Percentiles rank a stretch among this genome's conserved stretches.
phyloP scores from a whole-genome alignment of 1,284 basidiomycete species.

The Peniophora sp. region DNA sequence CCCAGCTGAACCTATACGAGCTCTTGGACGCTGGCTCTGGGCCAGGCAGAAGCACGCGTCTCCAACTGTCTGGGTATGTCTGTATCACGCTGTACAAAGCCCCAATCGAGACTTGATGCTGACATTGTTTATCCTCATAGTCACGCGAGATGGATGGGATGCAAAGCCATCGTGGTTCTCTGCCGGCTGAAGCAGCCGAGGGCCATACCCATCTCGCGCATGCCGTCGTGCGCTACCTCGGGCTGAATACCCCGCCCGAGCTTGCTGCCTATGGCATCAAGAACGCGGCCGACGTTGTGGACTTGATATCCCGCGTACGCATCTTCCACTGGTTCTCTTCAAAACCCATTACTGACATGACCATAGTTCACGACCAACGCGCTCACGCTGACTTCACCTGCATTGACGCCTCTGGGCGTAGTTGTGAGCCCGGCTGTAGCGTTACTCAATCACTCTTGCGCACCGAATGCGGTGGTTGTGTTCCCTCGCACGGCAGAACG shows the following conservation, averaged over 20 bases:
- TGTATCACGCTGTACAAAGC: neutral
- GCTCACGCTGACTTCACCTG: conserved; percentile 74
- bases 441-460: conserved; percentile 87
- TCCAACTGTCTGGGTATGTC: conserved; percentile 53
- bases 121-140: conserved; percentile 29
- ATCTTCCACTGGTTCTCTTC: neutral
- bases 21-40: conserved; percentile 73
- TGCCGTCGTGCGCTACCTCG: conserved; percentile 60
- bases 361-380: conserved; percentile 81
- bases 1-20: conserved; percentile 70
- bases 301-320: conserved; percentile 62
- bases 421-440: conserved; percentile 74
- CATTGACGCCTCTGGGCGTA: conserved; percentile 73
- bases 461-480: conserved; percentile 85
- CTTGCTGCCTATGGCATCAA: conserved; percentile 47
- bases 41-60: conserved; percentile 44
- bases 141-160: conserved; percentile 57
- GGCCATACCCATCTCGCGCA: conserved; percentile 63
- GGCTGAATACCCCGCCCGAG: conserved; percentile 47
- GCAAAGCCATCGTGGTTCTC: conserved; percentile 64
- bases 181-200: conserved; percentile 42
- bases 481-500: conserved; percentile 53
- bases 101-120: neutral
- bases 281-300: conserved; percentile 56
- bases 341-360: neutral